phyloP scores from a whole-genome alignment of 2,329 filamentous ascomycete genomes.

The Fonsecaea monophora region DNA sequence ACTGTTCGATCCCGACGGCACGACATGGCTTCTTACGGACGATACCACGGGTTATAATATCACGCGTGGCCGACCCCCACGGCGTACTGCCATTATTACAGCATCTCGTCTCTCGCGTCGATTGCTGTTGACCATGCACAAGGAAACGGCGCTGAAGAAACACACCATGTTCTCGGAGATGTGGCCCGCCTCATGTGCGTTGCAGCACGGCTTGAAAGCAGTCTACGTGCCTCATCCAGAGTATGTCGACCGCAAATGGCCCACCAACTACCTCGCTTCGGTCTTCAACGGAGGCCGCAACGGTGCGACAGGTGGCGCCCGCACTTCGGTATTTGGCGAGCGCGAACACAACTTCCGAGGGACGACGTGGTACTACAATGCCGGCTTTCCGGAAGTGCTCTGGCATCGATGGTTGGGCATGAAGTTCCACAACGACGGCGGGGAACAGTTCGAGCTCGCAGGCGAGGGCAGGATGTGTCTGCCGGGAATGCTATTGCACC shows the following conservation, averaged over 20 bases:
- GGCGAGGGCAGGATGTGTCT: conserved; percentile 89
- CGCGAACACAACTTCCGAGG: conserved; percentile 88
- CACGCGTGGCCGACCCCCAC: conserved; percentile 65
- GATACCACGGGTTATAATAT: conserved; percentile 86
- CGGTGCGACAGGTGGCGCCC: conserved; percentile 74
- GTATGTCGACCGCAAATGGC: conserved; percentile 88
- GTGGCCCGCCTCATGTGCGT: conserved; percentile 86
- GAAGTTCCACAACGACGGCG: conserved; percentile 77
- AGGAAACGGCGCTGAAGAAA: conserved; percentile 81
- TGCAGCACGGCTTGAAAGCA: conserved; percentile 92
- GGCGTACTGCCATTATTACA: conserved; percentile 87
- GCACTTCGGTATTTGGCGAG: conserved; percentile 78
- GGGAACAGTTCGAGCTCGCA: conserved; percentile 74
- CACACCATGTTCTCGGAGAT: conserved; percentile 95
- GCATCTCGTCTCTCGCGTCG: conserved; percentile 81
- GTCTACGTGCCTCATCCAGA: conserved; percentile 90
- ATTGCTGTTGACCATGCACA: conserved; percentile 86
- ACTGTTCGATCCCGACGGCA: conserved; percentile 86
- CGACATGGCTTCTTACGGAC: conserved; percentile 80
- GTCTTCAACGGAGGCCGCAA: conserved; percentile 82
- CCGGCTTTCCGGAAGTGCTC: conserved; percentile 78
- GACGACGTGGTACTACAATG: conserved; percentile 90
- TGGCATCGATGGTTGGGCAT: conserved; percentile 88
- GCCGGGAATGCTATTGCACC: conserved; percentile 87
- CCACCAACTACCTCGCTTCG: conserved; percentile 74